A percentile compares a stretch with the other conserved stretches of the same genome.
These are phyloP conservation scores for Helicocarpus griseus DNA, from an alignment of 2,329 filamentous ascomycete genomes.

Conservation along the genomic window DNA sequence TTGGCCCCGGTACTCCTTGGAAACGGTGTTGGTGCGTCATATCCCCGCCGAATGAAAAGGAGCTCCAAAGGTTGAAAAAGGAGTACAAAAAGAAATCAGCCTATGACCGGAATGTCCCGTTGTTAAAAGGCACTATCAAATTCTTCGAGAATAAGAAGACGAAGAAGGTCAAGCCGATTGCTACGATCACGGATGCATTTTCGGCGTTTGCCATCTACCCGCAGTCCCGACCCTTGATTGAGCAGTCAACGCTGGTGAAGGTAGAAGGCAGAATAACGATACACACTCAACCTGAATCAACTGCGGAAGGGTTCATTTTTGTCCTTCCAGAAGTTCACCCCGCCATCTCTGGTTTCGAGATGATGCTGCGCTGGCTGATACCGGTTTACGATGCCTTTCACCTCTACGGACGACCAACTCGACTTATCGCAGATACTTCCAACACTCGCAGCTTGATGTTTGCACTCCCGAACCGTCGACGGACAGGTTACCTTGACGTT, in stretches of 20 bases:
- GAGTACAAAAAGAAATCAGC: constrained; percentile 69
- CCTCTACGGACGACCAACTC: constrained; percentile 79
- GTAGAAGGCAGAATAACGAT: constrained; percentile 86
- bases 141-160: constrained; percentile 93
- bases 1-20: constrained; percentile 94
- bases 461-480: constrained; percentile 80
- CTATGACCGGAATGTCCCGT: constrained; percentile 64
- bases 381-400: constrained; percentile 89
- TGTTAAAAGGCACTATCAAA: constrained; percentile 79
- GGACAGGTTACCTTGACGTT: constrained; percentile 85
- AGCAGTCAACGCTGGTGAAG: constrained; percentile 88
- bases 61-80: constrained; percentile 74
- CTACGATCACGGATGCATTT: constrained; percentile 82
- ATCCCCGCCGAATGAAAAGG: constrained; percentile 85
- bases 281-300: constrained; percentile 59
- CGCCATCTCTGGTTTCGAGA: constrained; percentile 90
- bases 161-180: constrained; percentile 84
- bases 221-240: constrained; percentile 84
- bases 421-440: constrained; percentile 75
- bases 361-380: constrained; percentile 85
- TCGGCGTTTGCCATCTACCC: constrained; percentile 94
- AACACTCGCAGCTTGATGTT: constrained; percentile 94
- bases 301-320: constrained; percentile 83
- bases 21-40: constrained; percentile 95
- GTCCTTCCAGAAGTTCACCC: constrained; percentile 92